Evolutionary conservation across 2,329 filamentous ascomycete genomes (phyloP), one percentile per base, ranked within the genome.

Genomic region (Monilinia polystroma): DNA sequence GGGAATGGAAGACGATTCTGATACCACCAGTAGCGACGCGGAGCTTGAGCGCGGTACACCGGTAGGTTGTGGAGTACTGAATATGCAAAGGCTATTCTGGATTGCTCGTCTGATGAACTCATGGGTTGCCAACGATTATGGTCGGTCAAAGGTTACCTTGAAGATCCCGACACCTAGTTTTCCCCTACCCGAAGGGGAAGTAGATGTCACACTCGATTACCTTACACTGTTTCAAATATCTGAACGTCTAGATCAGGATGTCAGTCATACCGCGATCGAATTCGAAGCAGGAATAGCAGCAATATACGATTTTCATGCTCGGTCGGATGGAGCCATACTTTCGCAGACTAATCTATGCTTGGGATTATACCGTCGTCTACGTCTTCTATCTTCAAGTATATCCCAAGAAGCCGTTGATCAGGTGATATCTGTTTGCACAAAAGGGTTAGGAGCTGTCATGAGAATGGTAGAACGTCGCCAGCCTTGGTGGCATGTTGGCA

Each of bases 401-500:
- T 65, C 63, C 26, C 53, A 41, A 16, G 23, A 38, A 32, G 47
- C 63, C 18, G 45, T 65, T 7, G 14, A 58, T 41, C 63, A 59
- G 32, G 63, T 65, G 12, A 59, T 65, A 38, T 38, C 43, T 10
- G 10, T 59, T 14, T 32, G 63, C 16, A 12, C n/a, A 2, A 52
- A 47, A 18, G 70, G 69, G 38, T 56, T 72, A 14, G 67, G 70
- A 51, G 70, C 57, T 11, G 68, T 66, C 0, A 69, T 55, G 29
- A 69, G 64, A 41, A 67, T 74, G 29, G 57, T 51, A 10, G 67
- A 16, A 4, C 56, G 63, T 63, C 49, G 55, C 2, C 67, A 71
- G 10, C 68, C 68, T 12, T 74, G 72, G 72, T 74, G 72, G 71
- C 70, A 70, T 59, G 53, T 73, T 7, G 66, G 71, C 12, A 62